Conservation (phyloP, 2,329 filamentous ascomycete species). For the Dryadomyces quercivorus region DNA sequence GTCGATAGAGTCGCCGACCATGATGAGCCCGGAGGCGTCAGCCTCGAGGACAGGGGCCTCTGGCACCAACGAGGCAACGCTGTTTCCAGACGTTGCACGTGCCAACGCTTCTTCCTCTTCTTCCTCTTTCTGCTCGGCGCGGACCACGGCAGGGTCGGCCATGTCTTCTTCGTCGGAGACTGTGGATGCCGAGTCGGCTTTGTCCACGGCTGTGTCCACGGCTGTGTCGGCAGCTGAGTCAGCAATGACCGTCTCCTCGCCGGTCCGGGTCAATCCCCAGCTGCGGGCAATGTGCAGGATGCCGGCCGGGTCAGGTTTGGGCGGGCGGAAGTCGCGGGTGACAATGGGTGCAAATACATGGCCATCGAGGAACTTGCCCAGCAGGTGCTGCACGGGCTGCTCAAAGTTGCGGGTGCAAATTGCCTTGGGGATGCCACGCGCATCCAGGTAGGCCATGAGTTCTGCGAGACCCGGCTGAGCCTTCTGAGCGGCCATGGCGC, state of each 20-base stretch:
- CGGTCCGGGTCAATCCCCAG: constrained; percentile 49
- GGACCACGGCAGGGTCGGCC: constrained; percentile 8
- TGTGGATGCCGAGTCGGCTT: not conserved
- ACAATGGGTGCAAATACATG: constrained; percentile 66
- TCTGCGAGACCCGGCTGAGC: constrained; percentile 68
- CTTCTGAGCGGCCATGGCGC: constrained; percentile 66
- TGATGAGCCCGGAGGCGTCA: constrained; percentile 40
- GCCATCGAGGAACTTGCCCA: constrained; percentile 59
- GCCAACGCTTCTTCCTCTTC: constrained; percentile 12
- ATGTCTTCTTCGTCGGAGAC: constrained; percentile 8
- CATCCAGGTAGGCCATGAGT: constrained; percentile 75
- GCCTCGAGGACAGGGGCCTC: constrained; percentile 13
- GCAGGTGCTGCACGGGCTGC: constrained; percentile 59
- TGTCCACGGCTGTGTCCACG: not conserved
- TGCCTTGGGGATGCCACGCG: constrained; percentile 55
- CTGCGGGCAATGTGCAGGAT: constrained; percentile 71
- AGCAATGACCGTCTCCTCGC: not conserved
- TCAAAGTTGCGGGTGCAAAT: constrained; percentile 96
- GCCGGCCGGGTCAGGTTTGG: constrained; percentile 80
- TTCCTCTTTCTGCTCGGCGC: constrained; percentile 10
- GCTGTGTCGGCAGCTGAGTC: not conserved
- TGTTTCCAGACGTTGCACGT: constrained; percentile 8
- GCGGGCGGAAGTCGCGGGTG: constrained; percentile 69
- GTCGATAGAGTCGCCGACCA: constrained; percentile 74
- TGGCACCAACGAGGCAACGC: constrained; percentile 4